phyloP scores from a whole-genome alignment of 2,329 filamentous ascomycete species.

The Metarhizium humberi region DNA sequence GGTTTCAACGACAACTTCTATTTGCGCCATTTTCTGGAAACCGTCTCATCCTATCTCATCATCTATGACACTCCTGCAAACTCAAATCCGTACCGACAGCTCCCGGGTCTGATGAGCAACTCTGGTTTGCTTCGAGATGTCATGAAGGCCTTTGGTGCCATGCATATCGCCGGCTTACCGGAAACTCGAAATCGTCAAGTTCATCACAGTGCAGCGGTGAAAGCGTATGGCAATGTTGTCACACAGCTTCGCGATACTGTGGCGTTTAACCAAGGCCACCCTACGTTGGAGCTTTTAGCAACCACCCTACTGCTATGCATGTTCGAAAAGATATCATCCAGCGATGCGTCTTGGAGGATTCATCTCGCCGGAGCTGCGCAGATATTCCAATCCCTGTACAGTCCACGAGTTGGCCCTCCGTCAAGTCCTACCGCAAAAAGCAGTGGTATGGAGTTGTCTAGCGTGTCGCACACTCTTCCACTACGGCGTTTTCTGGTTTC shows the following conservation, averaged over 20 bases:
- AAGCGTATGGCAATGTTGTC: constrained; percentile 26
- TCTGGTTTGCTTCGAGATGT: constrained; percentile 28
- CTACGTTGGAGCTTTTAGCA: too few relatives aligned
- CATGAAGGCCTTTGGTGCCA: constrained; percentile 29
- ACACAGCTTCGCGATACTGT: constrained; percentile 12
- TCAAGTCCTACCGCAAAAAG: not conserved
- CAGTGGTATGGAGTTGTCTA: not conserved
- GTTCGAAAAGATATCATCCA: not conserved
- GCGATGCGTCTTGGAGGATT: constrained; percentile 24
- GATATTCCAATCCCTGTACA: constrained; percentile 18
- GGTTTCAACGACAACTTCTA: constrained; percentile 19
- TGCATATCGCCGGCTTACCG: constrained; percentile 29
- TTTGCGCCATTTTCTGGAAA: constrained; percentile 25
- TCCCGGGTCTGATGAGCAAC: constrained; percentile 32
- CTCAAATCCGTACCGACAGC: constrained; percentile 29
- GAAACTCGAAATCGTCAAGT: constrained; percentile 18
- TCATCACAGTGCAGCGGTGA: constrained; percentile 27
- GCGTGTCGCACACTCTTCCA: constrained; percentile 1
- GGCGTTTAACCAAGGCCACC: constrained; percentile 14
- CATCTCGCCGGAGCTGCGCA: constrained; percentile 28
- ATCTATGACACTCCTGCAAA: constrained; percentile 28
- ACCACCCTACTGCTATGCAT: too few relatives aligned
- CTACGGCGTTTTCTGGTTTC: constrained; percentile 24
- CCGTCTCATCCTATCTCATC: constrained; percentile 31
- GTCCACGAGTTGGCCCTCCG: not conserved